Percentiles rank a stretch among this genome's conserved stretches.
Conservation (phyloP, 2,329 filamentous ascomycete species). For the Neofusicoccum umdonicola region DNA sequence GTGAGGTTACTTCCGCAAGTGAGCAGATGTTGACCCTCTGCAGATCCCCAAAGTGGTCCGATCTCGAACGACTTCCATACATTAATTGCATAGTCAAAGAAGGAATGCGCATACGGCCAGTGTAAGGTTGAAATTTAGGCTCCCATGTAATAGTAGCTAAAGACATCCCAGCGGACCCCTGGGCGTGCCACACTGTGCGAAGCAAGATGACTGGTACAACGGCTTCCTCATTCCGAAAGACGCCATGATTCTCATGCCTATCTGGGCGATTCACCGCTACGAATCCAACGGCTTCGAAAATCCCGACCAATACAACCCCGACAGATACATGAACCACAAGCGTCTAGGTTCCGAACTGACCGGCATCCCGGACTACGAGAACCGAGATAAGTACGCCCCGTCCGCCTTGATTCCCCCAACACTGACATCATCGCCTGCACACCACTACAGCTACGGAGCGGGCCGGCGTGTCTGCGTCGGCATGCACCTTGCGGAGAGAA, state of each 20-base stretch:
- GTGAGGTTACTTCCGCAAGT: neutral
- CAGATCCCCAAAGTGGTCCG: constrained; percentile 28
- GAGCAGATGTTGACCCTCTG: constrained; percentile 17
- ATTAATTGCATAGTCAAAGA: constrained; percentile 33
- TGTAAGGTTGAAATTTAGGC: constrained; percentile 22
- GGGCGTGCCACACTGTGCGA: constrained; percentile 25
- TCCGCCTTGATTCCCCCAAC: neutral
- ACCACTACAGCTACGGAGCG: constrained; percentile 26
- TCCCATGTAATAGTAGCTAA: neutral
- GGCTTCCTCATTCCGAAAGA: constrained; percentile 43
- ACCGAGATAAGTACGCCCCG: constrained; percentile 24
- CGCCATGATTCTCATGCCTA: constrained; percentile 36
- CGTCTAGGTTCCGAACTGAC: constrained; percentile 38
- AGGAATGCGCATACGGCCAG: constrained; percentile 33
- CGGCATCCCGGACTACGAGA: constrained; percentile 26
- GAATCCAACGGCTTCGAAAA: constrained; percentile 21
- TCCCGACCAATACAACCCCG: constrained; percentile 35
- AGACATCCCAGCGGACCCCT: constrained; percentile 13
- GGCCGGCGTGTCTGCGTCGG: constrained; percentile 32
- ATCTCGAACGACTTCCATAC: constrained; percentile 33
- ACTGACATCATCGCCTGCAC: neutral
- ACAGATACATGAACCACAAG: constrained; percentile 33
- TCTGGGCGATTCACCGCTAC: constrained; percentile 36
- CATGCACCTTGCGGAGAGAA: constrained; percentile 29
- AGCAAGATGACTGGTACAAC: constrained; percentile 36